phyloP scores from a whole-genome alignment of 768 basidiomycete genomes.

The Russula earlei region DNA sequence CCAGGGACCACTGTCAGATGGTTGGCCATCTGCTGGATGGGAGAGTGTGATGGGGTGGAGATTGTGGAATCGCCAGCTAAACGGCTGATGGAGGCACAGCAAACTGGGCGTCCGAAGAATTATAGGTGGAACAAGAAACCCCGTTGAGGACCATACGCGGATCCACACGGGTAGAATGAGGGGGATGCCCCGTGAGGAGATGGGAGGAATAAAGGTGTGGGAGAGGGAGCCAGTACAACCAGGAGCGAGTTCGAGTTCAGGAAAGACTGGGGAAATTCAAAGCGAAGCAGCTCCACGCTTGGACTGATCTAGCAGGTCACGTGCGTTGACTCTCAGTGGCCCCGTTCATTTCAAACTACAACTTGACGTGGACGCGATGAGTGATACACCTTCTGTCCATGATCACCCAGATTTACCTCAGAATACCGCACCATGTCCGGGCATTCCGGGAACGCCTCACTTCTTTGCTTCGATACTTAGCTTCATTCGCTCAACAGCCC shows the following conservation, averaged over 20 bases:
- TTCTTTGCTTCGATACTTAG: constrained; percentile 32
- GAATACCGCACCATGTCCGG: background rate
- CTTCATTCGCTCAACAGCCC: constrained; percentile 35
- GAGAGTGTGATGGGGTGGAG: background rate
- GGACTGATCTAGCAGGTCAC: constrained; percentile 7
- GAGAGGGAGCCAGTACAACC: background rate
- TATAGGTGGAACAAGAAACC: background rate
- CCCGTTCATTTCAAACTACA: background rate
- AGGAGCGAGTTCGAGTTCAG: background rate
- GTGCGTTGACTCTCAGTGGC: background rate
- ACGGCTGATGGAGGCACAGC: background rate
- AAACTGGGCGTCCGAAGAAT: background rate
- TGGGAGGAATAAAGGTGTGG: background rate
- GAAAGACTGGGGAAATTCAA: background rate
- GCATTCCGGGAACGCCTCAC: constrained; percentile 16
- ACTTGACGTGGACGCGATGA: constrained; percentile 1
- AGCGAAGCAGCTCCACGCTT: background rate
- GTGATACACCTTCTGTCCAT: background rate
- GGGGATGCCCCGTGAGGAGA: background rate
- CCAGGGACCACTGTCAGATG: constrained; percentile 16
- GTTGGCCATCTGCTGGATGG: constrained; percentile 9
- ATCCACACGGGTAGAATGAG: background rate
- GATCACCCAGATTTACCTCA: constrained; percentile 1
- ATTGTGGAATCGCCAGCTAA: background rate
- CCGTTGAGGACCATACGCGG: background rate